Conservation (phyloP, 805 yeast species). For the Saccharomycopsis selenospora region DNA sequence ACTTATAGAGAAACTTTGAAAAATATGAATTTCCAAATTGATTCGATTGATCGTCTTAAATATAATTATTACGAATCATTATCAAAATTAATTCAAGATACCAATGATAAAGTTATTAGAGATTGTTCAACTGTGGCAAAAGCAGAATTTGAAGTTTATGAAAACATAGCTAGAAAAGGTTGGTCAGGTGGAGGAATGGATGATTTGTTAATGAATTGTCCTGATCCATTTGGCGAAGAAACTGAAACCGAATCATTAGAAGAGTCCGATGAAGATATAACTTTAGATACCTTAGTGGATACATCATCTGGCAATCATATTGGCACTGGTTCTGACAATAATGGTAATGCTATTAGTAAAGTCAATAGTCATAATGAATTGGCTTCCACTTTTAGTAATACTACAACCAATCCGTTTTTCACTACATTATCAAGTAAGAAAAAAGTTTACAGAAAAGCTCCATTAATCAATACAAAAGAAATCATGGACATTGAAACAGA, state of each 20-base stretch:
- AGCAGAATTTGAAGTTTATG: slow-evolving; percentile 76
- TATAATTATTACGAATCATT: slow-evolving; percentile 66
- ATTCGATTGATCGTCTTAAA: slow-evolving; percentile 69
- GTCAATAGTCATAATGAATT: not conserved
- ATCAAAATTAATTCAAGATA: slow-evolving; percentile 52
- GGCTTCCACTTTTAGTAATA: slow-evolving; percentile 5
- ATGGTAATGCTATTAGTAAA: not conserved
- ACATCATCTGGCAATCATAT: not conserved
- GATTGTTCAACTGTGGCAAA: slow-evolving; percentile 59
- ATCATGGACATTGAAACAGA: slow-evolving; percentile 1
- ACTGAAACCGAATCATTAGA: slow-evolving; percentile 15
- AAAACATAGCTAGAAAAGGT: slow-evolving; percentile 75
- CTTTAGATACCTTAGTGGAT: not conserved
- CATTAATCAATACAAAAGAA: slow-evolving; percentile 1
- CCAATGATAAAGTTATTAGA: slow-evolving; percentile 47
- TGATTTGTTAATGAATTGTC: slow-evolving; percentile 51
- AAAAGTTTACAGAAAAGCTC: not conserved
- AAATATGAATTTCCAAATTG: slow-evolving; percentile 65
- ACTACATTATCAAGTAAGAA: not conserved
- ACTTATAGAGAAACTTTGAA: slow-evolving; percentile 59
- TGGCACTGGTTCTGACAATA: not conserved
- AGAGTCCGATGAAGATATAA: slow-evolving; percentile 13
- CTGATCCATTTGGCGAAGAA: slow-evolving; percentile 51
- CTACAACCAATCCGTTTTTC: slow-evolving; percentile 22
- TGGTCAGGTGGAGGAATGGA: slow-evolving; percentile 87